Base-by-base conservation (phyloP, 768 basidiomycete genomes). In the Phlebiopsis gigantea region DNA sequence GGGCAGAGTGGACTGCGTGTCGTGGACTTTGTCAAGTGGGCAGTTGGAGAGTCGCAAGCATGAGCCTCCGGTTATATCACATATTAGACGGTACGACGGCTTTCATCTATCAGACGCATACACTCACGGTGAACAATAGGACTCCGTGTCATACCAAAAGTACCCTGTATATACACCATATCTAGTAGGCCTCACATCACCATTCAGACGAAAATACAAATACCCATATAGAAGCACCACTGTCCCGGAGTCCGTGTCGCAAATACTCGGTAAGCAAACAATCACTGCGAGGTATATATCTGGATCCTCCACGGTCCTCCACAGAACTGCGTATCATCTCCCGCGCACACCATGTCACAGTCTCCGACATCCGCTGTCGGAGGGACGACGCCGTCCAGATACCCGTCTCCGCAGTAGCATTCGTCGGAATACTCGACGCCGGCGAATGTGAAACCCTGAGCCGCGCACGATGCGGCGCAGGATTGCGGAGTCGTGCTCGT, bases 11-110 rank as follows among this genome's bases (percentile, higher is more conserved):
- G 50, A 12, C 62, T 83, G 34, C 76, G 75, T 52, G 72, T 77
- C 28, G 29, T 73, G n/a, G 82, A 80, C 51, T 87, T 86, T 62
- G 71, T 66, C 17, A 87, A 81, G 66, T 88, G 86, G 86, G 74
- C 75, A n/a, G 79, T 86, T 0, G 84, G 83, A 30, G 83, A 81
- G 57, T 2, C 39, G 2, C 2, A 30, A 10, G 4, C 46, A 26
- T 55, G 25, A 43, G 24, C 21, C 9, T 17, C n/a, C 39, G n/a
- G n/a, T n/a, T n/a, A 17, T 50, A 14, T 45, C n/a, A 25, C 14
- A 26, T 29, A 19, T 43, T 46, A 41, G 10, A 48, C 34, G 30
- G 55, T 48, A 22, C 19, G n/a, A 10, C 15, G 15, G n/a, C 14
- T 45, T 19, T 12, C 44, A 45, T 21, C 21, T 25, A 17, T 12